Evolutionary conservation across 305 asterid genomes (phyloP), one percentile per base, ranked within the genome.

Genomic region (Fraxinus greggii): DNA sequence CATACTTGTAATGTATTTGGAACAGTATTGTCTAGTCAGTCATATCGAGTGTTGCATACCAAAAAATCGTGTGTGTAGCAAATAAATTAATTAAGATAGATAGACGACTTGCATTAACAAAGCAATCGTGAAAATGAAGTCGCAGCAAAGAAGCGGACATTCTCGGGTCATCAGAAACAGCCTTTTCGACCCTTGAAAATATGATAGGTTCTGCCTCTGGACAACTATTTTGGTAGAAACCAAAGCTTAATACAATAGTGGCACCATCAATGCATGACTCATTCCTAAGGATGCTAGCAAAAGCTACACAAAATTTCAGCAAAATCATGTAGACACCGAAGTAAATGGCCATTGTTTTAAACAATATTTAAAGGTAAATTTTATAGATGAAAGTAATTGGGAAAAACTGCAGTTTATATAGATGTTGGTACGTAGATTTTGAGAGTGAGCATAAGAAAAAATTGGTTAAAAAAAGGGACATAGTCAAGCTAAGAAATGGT

Each of bases 81-180:
- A 12, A 73, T 61, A 72, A 15, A 65, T 15, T 8, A 33, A 40
- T 15, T 9, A 35, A 40, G 24, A 8, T 1, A 72, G 28, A 26
- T 4, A 3, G 4, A 19, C 4, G 9, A 85, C 97, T 78, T 90
- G 87, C 98, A 89, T 92, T 94, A 7, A 94, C 97, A 12, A 94
- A 88, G 80, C 97, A 94, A 42, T 94, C 97, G 1, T 93, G 98
- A 86, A 94, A 94, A 86, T 94, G 97, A 28, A 92, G 94, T 4
- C 97, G 97, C 56, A 92, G 94, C 88, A 95, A 85, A 8, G 98
- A 92, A 38, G 97, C 99, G 4, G 97, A 93, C 94, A 94, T 93
- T 79, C 98, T 86, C 0, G 97, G 98, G 78, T 95, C 94, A 5
- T 89, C 90, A 0, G 90, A 86, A 2, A 94, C 90, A 0, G 97